Base-by-base conservation (phyloP, 805 yeast species). In the Cyberlindnera amylophila region DNA sequence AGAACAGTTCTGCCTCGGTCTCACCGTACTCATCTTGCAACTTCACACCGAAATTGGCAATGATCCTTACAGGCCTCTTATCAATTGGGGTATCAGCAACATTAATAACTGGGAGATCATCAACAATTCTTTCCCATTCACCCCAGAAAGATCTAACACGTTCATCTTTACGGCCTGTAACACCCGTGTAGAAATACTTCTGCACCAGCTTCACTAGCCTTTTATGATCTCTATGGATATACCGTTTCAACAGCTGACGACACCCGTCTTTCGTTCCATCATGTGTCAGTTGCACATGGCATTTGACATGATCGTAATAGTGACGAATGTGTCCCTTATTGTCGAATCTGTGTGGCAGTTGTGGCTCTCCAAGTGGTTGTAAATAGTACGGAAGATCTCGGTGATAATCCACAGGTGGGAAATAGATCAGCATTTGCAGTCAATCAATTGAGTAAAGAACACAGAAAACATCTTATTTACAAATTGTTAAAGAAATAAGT, bases 351-450 rank as follows among this genome's bases (percentile, higher is more conserved):
- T 24, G 40, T 13, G 44, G 44, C 2, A 41, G 34, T 8, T 16
- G 32, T 6, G 45, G 45, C 13, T 27, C 29, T 4, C 19, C 36
- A 4, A 7, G 28, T 7, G 41, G 33, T 8, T 17, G 7, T 6
- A 14, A n/a, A 33, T 42, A 38, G 39, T 28, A 42, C 17, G 41
- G 41, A 8, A 24, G 40, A 2, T 14, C 40, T 12, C 4, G 11
- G 19, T 32, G 40, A 27, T 41, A 41, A 4, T 16, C 29, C 13
- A 41, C 14, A 14, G 15, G 13, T 4, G 44, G 40, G 30, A 41
- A 41, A 26, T 41, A 41, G 34, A 41, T 41, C n/a, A 41, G 24
- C 44, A 41, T 41, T 33, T n/a, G n/a, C n/a, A n/a, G n/a, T n/a
- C n/a, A n/a, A n/a, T n/a, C n/a, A n/a, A n/a, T n/a, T n/a, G n/a